Percentiles rank a stretch among this genome's conserved stretches.
Conservation (phyloP, 176 grass and related monocot species). For the Ensete glaucum region DNA sequence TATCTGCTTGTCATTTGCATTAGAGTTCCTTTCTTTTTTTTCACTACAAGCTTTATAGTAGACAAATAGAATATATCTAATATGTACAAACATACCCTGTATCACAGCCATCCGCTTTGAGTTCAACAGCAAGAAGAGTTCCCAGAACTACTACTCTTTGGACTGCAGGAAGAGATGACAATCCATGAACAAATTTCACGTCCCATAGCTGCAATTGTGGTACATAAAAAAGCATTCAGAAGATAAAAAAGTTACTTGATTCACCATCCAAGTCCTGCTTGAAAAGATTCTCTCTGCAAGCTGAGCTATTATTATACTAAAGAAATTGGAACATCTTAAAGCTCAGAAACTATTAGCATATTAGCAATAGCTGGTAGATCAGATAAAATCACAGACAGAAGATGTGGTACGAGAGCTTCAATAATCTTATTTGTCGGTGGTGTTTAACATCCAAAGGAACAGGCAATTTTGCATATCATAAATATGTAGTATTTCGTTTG, state of each 20-base stretch:
- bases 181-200: constrained; percentile 42
- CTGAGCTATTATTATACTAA: neutral
- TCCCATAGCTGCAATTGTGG: constrained; percentile 68
- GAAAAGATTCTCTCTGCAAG: neutral
- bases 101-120: constrained; percentile 67
- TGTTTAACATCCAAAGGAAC: too few relatives aligned
- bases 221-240: constrained; percentile 16
- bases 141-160: constrained; percentile 66
- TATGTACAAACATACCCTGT: constrained; percentile 49
- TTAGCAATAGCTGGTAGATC: neutral
- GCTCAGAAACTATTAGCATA: neutral
- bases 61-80: constrained; percentile 1
- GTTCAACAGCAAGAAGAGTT: constrained; percentile 75
- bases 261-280: neutral
- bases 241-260: constrained; percentile 1
- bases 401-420: too few relatives aligned
- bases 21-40: neutral
- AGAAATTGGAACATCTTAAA: neutral
- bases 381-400: neutral
- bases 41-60: neutral
- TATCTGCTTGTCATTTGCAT: neutral
- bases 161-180: constrained; percentile 54
- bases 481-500: too few relatives aligned
- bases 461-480: too few relatives aligned
- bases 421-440: too few relatives aligned